These are phyloP conservation scores for Trebouxia sp. DNA, from an alignment of 139 green algal genomes.

Conservation along the genomic window DNA sequence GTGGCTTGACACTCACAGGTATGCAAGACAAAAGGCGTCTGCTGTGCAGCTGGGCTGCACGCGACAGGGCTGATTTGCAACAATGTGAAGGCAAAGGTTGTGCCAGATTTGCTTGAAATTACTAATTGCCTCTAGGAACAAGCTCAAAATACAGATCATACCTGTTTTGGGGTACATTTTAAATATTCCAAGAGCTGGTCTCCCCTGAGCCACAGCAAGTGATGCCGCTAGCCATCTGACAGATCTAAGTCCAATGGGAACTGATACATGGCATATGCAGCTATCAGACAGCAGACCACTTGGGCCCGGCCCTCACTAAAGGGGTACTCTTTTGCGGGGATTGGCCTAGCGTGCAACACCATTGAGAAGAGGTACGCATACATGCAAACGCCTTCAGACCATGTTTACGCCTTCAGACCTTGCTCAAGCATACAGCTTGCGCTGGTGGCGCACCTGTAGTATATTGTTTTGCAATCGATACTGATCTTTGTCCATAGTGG, in stretches of 20 bases:
- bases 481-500: not conserved
- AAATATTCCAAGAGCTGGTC: conserved; percentile 2
- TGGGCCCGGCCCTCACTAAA: not conserved
- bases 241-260: not conserved
- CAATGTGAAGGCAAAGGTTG: not conserved
- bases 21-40: not conserved
- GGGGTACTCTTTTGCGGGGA: not conserved
- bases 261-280: conserved; percentile 7
- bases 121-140: no score
- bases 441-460: not conserved
- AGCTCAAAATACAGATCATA: not conserved
- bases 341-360: not conserved
- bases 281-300: conserved; percentile 3
- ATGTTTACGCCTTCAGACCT: not conserved
- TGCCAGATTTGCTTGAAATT: not conserved
- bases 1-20: not conserved
- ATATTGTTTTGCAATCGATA: not conserved
- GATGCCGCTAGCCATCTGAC: not conserved
- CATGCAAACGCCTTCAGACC: not conserved
- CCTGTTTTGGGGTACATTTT: not conserved
- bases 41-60: not conserved
- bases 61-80: not conserved
- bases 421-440: conserved; percentile 7
- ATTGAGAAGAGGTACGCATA: not conserved
- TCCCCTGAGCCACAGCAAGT: not conserved